A percentile compares a stretch with the other conserved stretches of the same genome.
Evolutionary conservation across 345 rosid genomes (phyloP).

Genomic region (Populus nigra): DNA sequence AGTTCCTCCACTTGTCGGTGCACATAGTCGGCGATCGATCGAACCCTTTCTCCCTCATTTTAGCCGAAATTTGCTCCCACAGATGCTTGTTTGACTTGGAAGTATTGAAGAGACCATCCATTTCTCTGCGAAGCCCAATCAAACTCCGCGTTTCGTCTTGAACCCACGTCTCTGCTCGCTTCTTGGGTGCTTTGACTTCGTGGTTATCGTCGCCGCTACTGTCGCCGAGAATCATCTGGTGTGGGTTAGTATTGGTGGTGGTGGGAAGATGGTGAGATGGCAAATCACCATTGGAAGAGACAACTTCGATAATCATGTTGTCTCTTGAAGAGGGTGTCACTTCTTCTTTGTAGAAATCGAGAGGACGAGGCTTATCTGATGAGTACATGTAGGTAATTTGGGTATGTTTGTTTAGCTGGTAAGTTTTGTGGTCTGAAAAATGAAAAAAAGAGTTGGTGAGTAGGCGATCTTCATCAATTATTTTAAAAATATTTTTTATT

Average conservation of each 20-base stretch:
- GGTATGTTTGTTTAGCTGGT: too few relatives aligned
- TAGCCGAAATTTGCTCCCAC: conserved; percentile 87
- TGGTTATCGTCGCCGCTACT: conserved; percentile 75
- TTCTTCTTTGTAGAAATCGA: conserved; percentile 76
- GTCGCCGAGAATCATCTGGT: conserved; percentile 75
- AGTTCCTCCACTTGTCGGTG: conserved; percentile 98
- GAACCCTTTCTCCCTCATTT: conserved; percentile 94
- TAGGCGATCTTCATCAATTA: too few relatives aligned
- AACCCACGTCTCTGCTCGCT: conserved; percentile 99
- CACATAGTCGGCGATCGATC: conserved; percentile 99
- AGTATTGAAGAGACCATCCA: conserved; percentile 89
- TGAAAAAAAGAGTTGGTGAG: too few relatives aligned
- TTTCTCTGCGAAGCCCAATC: conserved; percentile 70
- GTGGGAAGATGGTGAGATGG: conserved; percentile 40
- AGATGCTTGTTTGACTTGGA: conserved; percentile 96
- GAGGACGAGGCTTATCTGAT: conserved; percentile 76
- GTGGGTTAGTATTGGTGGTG: conserved; percentile 32
- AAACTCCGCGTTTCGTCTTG: conserved; percentile 90
- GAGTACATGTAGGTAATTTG: conserved; percentile 33
- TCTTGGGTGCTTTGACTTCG: conserved; percentile 86
- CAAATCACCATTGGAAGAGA: conserved; percentile 54
- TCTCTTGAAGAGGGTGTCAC: conserved; percentile 37
- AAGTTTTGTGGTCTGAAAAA: too few relatives aligned
- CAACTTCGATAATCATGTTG: conserved; percentile 77
- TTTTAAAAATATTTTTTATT: too few relatives aligned